These are phyloP conservation scores for Lachnellula suecica DNA, from an alignment of 2,329 filamentous ascomycete genomes.

Conservation along the genomic window DNA sequence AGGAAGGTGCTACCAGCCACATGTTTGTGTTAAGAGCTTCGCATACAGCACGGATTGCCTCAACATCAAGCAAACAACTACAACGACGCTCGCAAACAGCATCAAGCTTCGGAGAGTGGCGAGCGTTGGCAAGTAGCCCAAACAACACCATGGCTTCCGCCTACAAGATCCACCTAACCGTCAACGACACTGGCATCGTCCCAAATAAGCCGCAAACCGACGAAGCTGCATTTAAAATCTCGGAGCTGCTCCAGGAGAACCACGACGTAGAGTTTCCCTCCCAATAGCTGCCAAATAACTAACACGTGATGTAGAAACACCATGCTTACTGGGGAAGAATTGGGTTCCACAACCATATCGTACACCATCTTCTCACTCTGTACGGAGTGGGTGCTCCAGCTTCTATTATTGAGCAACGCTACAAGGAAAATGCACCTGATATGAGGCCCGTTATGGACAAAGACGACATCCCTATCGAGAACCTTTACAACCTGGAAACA, in stretches of 20 bases:
- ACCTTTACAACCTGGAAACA: slow-evolving; percentile 45
- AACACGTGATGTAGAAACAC: slow-evolving; percentile 49
- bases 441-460: slow-evolving; percentile 51
- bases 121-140: slow-evolving; percentile 6
- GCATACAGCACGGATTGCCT: no score
- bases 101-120: slow-evolving; percentile 17
- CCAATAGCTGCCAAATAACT: neutral
- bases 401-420: slow-evolving; percentile 60
- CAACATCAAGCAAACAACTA: neutral
- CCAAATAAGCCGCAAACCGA: slow-evolving; percentile 46
- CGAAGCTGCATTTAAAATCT: slow-evolving; percentile 61
- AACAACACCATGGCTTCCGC: slow-evolving; percentile 27
- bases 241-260: slow-evolving; percentile 73
- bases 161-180: slow-evolving; percentile 45
- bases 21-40: neutral
- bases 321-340: slow-evolving; percentile 78
- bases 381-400: slow-evolving; percentile 72
- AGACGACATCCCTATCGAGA: slow-evolving; percentile 38
- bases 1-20: neutral
- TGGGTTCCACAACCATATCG: slow-evolving; percentile 84
- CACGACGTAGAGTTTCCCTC: slow-evolving; percentile 48
- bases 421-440: slow-evolving; percentile 63
- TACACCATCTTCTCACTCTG: slow-evolving; percentile 73
- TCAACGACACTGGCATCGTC: slow-evolving; percentile 51
- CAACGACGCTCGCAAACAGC: slow-evolving; percentile 5